Conservation (phyloP, 2,329 filamentous ascomycete genomes). For the Corniculantispora saksenae region DNA sequence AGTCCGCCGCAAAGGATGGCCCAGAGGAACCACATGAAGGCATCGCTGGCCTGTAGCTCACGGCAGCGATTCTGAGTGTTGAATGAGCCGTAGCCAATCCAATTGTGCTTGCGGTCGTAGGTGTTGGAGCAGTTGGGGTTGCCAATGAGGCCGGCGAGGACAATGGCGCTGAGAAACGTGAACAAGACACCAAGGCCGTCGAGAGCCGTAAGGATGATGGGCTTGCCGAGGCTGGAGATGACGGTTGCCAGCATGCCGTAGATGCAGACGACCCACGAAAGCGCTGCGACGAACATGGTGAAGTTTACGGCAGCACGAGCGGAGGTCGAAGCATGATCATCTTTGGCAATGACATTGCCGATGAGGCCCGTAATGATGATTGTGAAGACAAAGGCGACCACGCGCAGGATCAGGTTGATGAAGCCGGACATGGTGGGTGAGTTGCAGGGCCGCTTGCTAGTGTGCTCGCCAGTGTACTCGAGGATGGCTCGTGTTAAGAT, state of each 20-base stretch:
- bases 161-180: slow-evolving; percentile 69
- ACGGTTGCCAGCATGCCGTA: slow-evolving; percentile 61
- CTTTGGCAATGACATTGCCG: slow-evolving; percentile 58
- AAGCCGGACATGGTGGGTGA: slow-evolving; percentile 35
- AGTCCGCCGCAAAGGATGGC: slow-evolving; percentile 58
- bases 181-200: slow-evolving; percentile 65
- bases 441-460: background rate
- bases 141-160: slow-evolving; percentile 68
- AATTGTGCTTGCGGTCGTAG: slow-evolving; percentile 41
- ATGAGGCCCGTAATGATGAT: slow-evolving; percentile 57
- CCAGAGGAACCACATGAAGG: slow-evolving; percentile 81
- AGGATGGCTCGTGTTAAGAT: background rate
- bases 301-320: slow-evolving; percentile 58
- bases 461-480: too few species aligned
- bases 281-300: slow-evolving; percentile 68
- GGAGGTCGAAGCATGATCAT: slow-evolving; percentile 43
- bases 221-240: slow-evolving; percentile 52
- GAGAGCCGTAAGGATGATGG: slow-evolving; percentile 54
- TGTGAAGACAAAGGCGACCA: slow-evolving; percentile 52
- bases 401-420: slow-evolving; percentile 49
- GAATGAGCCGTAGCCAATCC: slow-evolving; percentile 63
- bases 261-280: slow-evolving; percentile 66
- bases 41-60: slow-evolving; percentile 72
- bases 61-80: slow-evolving; percentile 67
- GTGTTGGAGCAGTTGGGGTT: slow-evolving; percentile 66